Percentiles rank a stretch among this genome's conserved stretches.
These are phyloP conservation scores for Remersonia thermophila DNA, from an alignment of 2,329 filamentous ascomycete genomes.

Conservation along the genomic window DNA sequence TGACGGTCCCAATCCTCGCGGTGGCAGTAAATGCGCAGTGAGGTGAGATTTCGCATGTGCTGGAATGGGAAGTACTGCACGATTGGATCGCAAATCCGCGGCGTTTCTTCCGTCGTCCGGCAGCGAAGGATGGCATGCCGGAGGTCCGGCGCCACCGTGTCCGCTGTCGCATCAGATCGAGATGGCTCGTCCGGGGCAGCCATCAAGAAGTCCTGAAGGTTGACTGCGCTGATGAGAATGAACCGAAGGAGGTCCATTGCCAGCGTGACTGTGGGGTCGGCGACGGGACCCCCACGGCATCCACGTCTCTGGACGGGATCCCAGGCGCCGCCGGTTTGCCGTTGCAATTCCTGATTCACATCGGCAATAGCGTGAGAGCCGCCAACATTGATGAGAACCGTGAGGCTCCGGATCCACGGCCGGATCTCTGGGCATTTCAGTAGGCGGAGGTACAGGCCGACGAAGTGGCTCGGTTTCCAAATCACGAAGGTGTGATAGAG, in stretches of 20 bases:
- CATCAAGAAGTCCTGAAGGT: conserved; percentile 15
- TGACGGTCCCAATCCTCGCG: conserved; percentile 14
- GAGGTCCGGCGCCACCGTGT: conserved; percentile 1
- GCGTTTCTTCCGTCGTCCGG: conserved; percentile 2
- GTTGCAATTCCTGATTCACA: conserved; percentile 12
- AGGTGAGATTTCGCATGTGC: conserved; percentile 10
- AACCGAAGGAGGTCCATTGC: conserved; percentile 14
- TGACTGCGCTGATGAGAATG: conserved; percentile 14
- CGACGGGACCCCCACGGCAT: not conserved
- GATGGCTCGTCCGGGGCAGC: conserved; percentile 17
- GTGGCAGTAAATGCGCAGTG: conserved; percentile 19
- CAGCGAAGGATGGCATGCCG: conserved; percentile 9
- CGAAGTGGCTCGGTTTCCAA: conserved; percentile 12
- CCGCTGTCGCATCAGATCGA: not conserved
- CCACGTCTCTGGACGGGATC: not conserved
- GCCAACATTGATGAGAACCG: conserved; percentile 16
- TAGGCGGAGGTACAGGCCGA: conserved; percentile 14
- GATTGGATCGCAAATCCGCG: not conserved
- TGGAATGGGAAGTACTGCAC: conserved; percentile 10
- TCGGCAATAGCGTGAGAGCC: conserved; percentile 9
- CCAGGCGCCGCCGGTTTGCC: conserved; percentile 14
- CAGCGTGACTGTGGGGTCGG: conserved; percentile 2
- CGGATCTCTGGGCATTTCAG: conserved; percentile 11
- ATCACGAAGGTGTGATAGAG: conserved; percentile 20
- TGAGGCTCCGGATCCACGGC: conserved; percentile 16